phyloP scores from a whole-genome alignment of 2,329 filamentous ascomycete species.

The Fusarium sp. region DNA sequence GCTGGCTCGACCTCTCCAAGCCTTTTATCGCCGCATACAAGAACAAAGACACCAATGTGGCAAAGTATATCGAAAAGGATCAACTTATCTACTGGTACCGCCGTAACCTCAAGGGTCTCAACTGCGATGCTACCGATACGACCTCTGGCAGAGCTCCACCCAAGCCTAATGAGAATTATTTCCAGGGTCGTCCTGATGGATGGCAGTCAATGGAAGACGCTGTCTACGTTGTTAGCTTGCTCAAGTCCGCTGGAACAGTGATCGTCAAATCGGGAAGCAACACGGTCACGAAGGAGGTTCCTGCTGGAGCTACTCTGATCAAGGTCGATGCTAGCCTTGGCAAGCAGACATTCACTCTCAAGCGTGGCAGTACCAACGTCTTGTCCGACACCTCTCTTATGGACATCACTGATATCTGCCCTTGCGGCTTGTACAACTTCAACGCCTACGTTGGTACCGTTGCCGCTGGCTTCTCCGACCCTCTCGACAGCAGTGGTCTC shows the following conservation, averaged over 20 bases:
- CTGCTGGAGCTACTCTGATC: constrained; percentile 48
- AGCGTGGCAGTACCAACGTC: constrained; percentile 53
- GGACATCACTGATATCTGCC: constrained; percentile 60
- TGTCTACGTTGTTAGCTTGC: constrained; percentile 64
- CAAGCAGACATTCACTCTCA: constrained; percentile 56
- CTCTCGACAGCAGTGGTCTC: constrained; percentile 42
- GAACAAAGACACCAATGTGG: constrained; percentile 52
- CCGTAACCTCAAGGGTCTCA: constrained; percentile 56
- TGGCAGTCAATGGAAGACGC: constrained; percentile 60
- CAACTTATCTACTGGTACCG: constrained; percentile 68
- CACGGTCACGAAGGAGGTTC: constrained; percentile 48
- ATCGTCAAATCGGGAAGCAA: constrained; percentile 59
- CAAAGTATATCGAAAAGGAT: constrained; percentile 59
- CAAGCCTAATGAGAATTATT: constrained; percentile 62
- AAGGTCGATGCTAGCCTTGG: constrained; percentile 59
- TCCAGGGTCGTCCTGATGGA: constrained; percentile 62
- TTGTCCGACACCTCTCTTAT: constrained; percentile 61
- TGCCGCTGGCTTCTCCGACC: constrained; percentile 49
- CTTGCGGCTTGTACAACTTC: constrained; percentile 67
- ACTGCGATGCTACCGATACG: constrained; percentile 65
- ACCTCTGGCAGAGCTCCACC: constrained; percentile 55
- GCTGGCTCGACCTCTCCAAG: constrained; percentile 64
- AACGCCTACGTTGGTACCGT: constrained; percentile 66
- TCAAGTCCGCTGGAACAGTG: constrained; percentile 57
- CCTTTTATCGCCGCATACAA: constrained; percentile 66